Conservation (phyloP, 345 rosid species). For the Nasturtium officinale region DNA sequence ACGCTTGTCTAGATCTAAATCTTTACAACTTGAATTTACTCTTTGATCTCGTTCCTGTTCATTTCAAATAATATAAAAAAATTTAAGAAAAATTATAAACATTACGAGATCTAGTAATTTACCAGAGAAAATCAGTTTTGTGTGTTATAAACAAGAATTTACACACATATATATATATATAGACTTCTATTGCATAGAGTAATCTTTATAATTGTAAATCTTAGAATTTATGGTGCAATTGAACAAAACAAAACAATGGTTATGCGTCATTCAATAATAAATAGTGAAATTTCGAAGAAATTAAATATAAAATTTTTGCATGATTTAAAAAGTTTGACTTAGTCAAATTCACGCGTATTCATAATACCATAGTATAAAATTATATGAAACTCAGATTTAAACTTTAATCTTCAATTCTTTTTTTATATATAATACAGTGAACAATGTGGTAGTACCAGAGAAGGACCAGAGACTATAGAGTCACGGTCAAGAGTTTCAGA, state of each 20-base stretch:
- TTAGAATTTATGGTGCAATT: background rate
- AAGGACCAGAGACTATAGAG: constrained; percentile 67
- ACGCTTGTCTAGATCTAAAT: constrained; percentile 74
- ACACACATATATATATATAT: no score
- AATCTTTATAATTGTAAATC: background rate
- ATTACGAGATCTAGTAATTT: constrained; percentile 19
- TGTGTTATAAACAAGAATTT: background rate
- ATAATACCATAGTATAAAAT: background rate
- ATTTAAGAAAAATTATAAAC: background rate
- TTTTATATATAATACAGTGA: background rate
- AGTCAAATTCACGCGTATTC: constrained; percentile 13
- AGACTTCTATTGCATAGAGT: background rate
- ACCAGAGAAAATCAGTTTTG: background rate
- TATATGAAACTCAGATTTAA: background rate
- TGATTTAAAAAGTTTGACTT: constrained; percentile 14
- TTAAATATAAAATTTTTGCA: background rate
- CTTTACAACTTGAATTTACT: constrained; percentile 65
- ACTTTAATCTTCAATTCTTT: background rate
- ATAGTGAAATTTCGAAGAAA: background rate
- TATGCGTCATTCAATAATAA: background rate
- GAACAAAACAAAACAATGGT: background rate
- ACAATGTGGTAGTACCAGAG: constrained; percentile 55
- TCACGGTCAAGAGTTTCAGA: constrained; percentile 80
- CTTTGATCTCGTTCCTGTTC: constrained; percentile 54
- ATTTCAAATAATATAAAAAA: constrained; percentile 51